phyloP scores from a whole-genome alignment of 75 land plant species.

The Picea glauca region DNA sequence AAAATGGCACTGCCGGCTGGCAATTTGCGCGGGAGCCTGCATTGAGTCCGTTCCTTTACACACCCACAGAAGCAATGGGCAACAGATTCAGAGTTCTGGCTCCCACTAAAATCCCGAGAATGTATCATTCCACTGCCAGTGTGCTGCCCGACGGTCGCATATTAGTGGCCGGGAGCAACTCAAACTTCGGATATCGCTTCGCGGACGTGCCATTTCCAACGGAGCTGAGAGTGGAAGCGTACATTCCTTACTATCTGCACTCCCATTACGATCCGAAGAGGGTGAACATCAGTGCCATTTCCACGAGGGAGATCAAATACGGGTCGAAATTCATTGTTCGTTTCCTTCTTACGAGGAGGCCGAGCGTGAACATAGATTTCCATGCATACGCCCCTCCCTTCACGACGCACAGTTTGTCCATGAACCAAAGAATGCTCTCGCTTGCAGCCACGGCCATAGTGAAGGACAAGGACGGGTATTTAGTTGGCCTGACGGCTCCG shows the following conservation, averaged over 20 bases:
- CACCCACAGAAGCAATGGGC: neutral
- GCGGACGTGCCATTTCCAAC: conserved; percentile 49
- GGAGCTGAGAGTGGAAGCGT: conserved; percentile 52
- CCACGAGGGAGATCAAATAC: conserved; percentile 21
- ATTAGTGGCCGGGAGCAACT: conserved; percentile 66
- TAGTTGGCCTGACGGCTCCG: conserved; percentile 28
- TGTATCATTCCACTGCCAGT: conserved; percentile 64
- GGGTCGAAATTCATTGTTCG: conserved; percentile 27
- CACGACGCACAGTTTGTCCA: conserved; percentile 43
- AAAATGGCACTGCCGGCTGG: conserved; percentile 65
- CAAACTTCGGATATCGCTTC: conserved; percentile 39
- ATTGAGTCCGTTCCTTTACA: conserved; percentile 46
- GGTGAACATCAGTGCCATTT: conserved; percentile 3
- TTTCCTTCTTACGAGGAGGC: conserved; percentile 21
- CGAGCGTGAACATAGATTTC: conserved; percentile 8
- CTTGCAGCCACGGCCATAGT: conserved; percentile 12
- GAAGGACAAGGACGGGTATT: conserved; percentile 6
- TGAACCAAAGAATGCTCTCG: conserved; percentile 55
- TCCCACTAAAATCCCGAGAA: conserved; percentile 35
- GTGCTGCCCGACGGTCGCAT: conserved; percentile 56
- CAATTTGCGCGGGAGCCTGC: conserved; percentile 35
- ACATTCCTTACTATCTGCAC: conserved; percentile 30
- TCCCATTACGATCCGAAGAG: conserved; percentile 11
- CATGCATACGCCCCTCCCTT: conserved; percentile 42
- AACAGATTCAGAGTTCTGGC: conserved; percentile 26